phyloP scores from a whole-genome alignment of 345 rosid genomes.

The Barbarea vulgaris region DNA sequence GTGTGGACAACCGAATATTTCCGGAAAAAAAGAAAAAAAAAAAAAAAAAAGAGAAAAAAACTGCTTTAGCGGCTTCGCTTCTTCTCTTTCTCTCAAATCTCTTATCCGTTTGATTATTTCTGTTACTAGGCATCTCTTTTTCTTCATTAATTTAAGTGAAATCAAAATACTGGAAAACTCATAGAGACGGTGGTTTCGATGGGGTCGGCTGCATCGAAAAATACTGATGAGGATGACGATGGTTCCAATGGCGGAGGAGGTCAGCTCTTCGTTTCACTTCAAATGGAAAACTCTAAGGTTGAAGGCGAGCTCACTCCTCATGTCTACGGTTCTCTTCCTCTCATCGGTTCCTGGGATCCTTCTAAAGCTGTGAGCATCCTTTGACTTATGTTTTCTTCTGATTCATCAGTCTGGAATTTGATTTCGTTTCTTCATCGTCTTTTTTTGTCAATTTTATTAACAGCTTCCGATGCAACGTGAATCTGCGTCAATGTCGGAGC shows the following conservation, averaged over 20 bases:
- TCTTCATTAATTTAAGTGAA: slow-evolving; percentile 14
- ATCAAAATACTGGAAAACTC: background rate
- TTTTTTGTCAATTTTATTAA: background rate
- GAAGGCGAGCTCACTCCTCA: slow-evolving; percentile 90
- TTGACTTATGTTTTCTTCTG: background rate
- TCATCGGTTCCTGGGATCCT: slow-evolving; percentile 95
- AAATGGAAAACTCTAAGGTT: slow-evolving; percentile 82
- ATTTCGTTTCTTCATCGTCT: slow-evolving; percentile 1
- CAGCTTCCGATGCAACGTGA: slow-evolving; percentile 92
- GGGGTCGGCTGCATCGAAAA: slow-evolving; percentile 81
- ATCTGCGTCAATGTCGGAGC: slow-evolving; percentile 85
- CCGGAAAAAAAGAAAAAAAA: background rate
- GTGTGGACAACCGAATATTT: slow-evolving; percentile 20
- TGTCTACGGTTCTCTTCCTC: slow-evolving; percentile 87
- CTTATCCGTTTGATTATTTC: slow-evolving; percentile 35
- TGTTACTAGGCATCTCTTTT: background rate
- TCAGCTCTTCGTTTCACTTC: slow-evolving; percentile 84
- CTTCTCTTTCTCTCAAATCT: slow-evolving; percentile 40
- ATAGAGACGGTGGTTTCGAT: slow-evolving; percentile 40
- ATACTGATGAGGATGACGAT: slow-evolving; percentile 62
- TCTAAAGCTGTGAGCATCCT: slow-evolving; percentile 68
- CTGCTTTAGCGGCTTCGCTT: slow-evolving; percentile 29
- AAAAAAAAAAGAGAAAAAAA: background rate
- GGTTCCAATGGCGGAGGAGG: slow-evolving; percentile 72
- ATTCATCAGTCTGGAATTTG: background rate